Percentiles rank a stretch among this genome's conserved stretches.
These are phyloP conservation scores for Liquidambar formosana DNA, from an alignment of 164 flowering plant species.

Conservation along the genomic window DNA sequence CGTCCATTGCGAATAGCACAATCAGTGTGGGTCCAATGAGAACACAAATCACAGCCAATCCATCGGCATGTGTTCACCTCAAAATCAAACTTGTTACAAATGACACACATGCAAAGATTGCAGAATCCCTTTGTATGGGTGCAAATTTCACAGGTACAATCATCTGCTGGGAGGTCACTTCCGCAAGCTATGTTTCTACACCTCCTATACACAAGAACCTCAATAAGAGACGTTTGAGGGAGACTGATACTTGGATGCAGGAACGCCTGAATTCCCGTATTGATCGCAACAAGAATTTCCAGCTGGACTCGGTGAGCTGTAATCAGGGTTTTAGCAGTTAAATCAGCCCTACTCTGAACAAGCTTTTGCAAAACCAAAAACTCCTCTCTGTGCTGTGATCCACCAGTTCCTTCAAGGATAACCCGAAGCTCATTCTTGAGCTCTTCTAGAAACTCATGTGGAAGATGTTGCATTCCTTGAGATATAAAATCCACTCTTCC, in stretches of 20 bases:
- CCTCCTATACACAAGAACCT: slow-evolving; percentile 81
- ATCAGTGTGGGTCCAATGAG: slow-evolving; percentile 98
- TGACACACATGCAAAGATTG: slow-evolving; percentile 96
- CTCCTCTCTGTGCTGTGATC: slow-evolving; percentile 86
- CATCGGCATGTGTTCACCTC: slow-evolving; percentile 97
- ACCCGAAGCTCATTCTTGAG: slow-evolving; percentile 70
- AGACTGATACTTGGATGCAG: slow-evolving; percentile 87
- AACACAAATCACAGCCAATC: slow-evolving; percentile 95
- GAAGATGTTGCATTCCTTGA: slow-evolving; percentile 65
- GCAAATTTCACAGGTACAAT: slow-evolving; percentile 84
- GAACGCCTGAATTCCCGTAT: slow-evolving; percentile 92
- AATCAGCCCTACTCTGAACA: slow-evolving; percentile 71
- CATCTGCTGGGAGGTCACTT: slow-evolving; percentile 87
- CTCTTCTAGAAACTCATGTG: slow-evolving; percentile 74
- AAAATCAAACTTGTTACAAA: slow-evolving; percentile 94
- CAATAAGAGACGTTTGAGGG: slow-evolving; percentile 81
- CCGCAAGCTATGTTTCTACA: slow-evolving; percentile 96
- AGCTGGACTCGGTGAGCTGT: slow-evolving; percentile 83
- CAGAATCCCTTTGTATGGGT: slow-evolving; percentile 86
- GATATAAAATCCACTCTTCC: slow-evolving; percentile 75
- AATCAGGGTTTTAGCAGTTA: slow-evolving; percentile 63
- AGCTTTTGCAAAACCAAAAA: slow-evolving; percentile 71
- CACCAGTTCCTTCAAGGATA: slow-evolving; percentile 85
- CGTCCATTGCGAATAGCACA: slow-evolving; percentile 90
- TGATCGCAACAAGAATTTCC: slow-evolving; percentile 87